Base-by-base conservation (phyloP, 768 basidiomycete genomes). In the Lactifluus hygrophoroides region DNA sequence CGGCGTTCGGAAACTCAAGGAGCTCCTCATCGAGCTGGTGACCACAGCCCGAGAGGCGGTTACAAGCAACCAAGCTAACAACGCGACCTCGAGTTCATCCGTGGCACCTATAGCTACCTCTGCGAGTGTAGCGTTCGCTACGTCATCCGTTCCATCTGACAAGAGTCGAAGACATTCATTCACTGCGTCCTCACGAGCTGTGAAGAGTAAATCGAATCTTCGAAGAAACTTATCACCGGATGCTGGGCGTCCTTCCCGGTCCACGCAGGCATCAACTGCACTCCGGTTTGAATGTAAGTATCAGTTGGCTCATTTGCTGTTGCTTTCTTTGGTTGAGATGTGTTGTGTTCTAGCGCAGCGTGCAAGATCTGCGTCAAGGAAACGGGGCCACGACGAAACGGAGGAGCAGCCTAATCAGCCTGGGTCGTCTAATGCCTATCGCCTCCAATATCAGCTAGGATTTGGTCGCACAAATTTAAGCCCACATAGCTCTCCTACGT, bases 1-100 rank as follows among this genome's bases (percentile, higher is more conserved):
- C 21, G 90, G 90, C 16, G 90, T 89, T 61, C 79, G 82, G 42
- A 92, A 92, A 70, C 90, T 90, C 76, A 90, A 84, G 70, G 89
- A 90, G 66, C 71, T 91, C 40, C 80, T 91, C 38, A 72, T 77
- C 45, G 88, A 89, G 63, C 74, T 90, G 51, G 78, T 81, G 32
- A 83, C 73, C 43, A 90, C 85, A 9, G 84, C 87, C 4, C 81
- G 74, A 44, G 85, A 86, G 56, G 87, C 86, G 30, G 83, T 89
- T 47, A 72, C 70, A 28, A 72, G 65, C 56, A 64, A 64, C 5
- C 56, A 56, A 35, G 58, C 51, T 34, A 67, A 67, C 8, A 47
- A 65, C 56, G 56, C 66, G 46, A 63, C 66, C 46, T 51, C 58
- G 48, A 58, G 64, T 25, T 61, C 61, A 27, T 50, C 61, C 35